A percentile compares a stretch with the other conserved stretches of the same genome.
Evolutionary conservation across 2,329 filamentous ascomycete species (phyloP).

Genomic region (Aspergillus terreus): DNA sequence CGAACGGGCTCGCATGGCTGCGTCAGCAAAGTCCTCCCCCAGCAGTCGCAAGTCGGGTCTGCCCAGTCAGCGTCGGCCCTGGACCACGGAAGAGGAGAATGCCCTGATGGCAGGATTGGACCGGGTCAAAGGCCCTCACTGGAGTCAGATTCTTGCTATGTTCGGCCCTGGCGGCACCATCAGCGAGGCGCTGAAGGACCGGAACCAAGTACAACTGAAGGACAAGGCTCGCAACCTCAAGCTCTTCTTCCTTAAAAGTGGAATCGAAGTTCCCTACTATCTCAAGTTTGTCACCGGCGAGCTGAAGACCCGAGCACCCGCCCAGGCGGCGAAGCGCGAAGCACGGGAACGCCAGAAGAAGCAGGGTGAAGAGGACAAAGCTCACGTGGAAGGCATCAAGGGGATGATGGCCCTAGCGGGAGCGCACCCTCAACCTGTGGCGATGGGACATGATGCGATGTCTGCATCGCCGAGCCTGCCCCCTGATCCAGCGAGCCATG

Average conservation of each 20-base stretch:
- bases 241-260: slow-evolving; percentile 86
- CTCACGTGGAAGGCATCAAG: slow-evolving; percentile 46
- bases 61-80: slow-evolving; percentile 66
- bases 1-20: slow-evolving; percentile 54
- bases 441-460: slow-evolving; percentile 30
- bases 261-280: slow-evolving; percentile 85
- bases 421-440: slow-evolving; percentile 33
- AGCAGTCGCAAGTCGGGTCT: slow-evolving; percentile 50
- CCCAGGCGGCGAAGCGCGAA: slow-evolving; percentile 50
- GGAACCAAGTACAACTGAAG: slow-evolving; percentile 87
- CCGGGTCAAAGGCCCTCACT: slow-evolving; percentile 84
- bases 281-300: slow-evolving; percentile 85
- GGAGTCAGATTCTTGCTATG: slow-evolving; percentile 84
- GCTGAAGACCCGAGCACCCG: slow-evolving; percentile 77
- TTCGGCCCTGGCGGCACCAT: slow-evolving; percentile 78
- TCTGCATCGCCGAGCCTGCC: slow-evolving; percentile 35
- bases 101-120: slow-evolving; percentile 85
- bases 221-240: slow-evolving; percentile 90
- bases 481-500: slow-evolving; percentile 29
- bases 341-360: slow-evolving; percentile 46
- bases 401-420: slow-evolving; percentile 47
- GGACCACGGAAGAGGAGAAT: slow-evolving; percentile 86
- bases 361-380: slow-evolving; percentile 45
- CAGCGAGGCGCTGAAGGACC: slow-evolving; percentile 78
- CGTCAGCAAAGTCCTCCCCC: slow-evolving; percentile 53